Percentiles rank a stretch among this genome's conserved stretches.
These are phyloP conservation scores for Colletotrichum eremochloae DNA, from an alignment of 2,329 filamentous ascomycete species.

Conservation along the genomic window DNA sequence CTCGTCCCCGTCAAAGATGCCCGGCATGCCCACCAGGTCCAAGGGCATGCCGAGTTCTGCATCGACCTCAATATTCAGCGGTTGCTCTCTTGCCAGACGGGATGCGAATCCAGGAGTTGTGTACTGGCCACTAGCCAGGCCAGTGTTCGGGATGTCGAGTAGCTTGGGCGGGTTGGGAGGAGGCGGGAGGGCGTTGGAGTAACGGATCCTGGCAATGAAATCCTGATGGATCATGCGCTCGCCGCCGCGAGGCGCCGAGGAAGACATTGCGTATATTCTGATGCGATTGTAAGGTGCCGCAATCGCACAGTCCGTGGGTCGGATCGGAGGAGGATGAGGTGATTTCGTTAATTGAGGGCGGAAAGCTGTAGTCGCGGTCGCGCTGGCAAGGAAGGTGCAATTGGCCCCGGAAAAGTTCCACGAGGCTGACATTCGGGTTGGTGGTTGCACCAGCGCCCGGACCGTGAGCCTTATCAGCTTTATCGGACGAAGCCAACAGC, in stretches of 20 bases:
- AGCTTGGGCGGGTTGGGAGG: conserved; percentile 96
- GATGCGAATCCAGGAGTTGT: conserved; percentile 92
- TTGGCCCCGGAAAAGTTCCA: conserved; percentile 40
- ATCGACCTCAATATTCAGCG: conserved; percentile 96
- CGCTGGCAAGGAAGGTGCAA: conserved; percentile 33
- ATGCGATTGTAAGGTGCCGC: not conserved
- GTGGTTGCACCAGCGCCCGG: conserved; percentile 32
- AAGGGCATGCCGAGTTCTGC: conserved; percentile 98
- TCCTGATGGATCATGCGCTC: conserved; percentile 86
- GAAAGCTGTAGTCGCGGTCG: conserved; percentile 32
- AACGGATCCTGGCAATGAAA: conserved; percentile 95
- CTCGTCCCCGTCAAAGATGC: conserved; percentile 95
- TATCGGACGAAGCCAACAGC: conserved; percentile 23
- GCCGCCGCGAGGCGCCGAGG: conserved; percentile 57
- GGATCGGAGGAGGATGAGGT: not conserved
- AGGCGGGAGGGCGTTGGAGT: conserved; percentile 94
- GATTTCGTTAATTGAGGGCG: conserved; percentile 12
- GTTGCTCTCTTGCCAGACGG: conserved; percentile 89
- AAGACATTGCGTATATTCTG: conserved; percentile 47
- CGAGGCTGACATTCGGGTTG: conserved; percentile 39
- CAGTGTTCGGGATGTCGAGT: conserved; percentile 95
- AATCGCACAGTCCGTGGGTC: not conserved
- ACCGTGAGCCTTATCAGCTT: conserved; percentile 35
- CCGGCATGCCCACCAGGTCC: conserved; percentile 93
- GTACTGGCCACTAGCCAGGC: conserved; percentile 87